A percentile compares a stretch with the other conserved stretches of the same genome.
phyloP scores from a whole-genome alignment of 306 rosid species.

The Trifolium dubium region DNA sequence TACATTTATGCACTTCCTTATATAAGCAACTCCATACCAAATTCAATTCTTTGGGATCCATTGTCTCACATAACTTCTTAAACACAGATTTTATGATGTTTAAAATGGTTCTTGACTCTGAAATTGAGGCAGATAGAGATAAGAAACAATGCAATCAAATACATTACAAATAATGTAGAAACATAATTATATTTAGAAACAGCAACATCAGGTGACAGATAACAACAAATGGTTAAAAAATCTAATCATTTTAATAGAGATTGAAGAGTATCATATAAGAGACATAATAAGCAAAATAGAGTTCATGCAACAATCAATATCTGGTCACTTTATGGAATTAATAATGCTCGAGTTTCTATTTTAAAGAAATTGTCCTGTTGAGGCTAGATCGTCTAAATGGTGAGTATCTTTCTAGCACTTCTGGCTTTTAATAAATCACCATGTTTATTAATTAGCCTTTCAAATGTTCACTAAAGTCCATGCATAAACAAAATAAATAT shows the following conservation, averaged over 20 bases:
- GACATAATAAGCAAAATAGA: constrained; percentile 3
- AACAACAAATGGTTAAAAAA: constrained; percentile 12
- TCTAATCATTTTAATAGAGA: not conserved
- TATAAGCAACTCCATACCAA: constrained; percentile 67
- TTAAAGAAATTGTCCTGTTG: constrained; percentile 1
- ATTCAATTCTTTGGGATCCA: constrained; percentile 68
- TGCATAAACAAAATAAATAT: too few relatives aligned
- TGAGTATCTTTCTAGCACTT: not conserved
- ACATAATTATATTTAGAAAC: constrained; percentile 16
- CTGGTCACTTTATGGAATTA: not conserved
- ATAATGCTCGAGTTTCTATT: constrained; percentile 8
- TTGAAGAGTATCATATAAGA: not conserved
- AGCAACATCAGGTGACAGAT: constrained; percentile 25
- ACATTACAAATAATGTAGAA: constrained; percentile 29
- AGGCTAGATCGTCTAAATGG: not conserved
- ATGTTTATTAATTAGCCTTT: too few relatives aligned
- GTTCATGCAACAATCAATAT: constrained; percentile 17
- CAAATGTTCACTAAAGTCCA: too few relatives aligned
- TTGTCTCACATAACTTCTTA: constrained; percentile 64
- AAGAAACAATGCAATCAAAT: constrained; percentile 31
- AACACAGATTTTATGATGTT: constrained; percentile 60
- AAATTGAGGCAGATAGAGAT: constrained; percentile 31
- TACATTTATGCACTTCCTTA: constrained; percentile 51
- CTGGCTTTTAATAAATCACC: not conserved
- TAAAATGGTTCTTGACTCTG: constrained; percentile 64